Evolutionary conservation across 441 rosid genomes (phyloP).

Genomic region (Syzygium malaccense): DNA sequence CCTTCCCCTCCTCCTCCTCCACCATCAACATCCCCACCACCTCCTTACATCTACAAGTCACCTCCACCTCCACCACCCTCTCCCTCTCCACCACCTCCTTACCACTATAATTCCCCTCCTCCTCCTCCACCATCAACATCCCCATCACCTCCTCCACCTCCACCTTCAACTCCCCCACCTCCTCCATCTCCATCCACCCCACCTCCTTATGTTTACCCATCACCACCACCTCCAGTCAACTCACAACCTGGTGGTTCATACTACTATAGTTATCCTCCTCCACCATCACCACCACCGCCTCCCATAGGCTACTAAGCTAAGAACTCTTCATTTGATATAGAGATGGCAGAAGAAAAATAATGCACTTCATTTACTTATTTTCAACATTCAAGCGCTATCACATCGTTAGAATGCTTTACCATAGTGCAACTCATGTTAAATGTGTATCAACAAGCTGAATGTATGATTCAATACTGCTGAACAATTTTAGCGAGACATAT

Average conservation of each 20-base stretch:
- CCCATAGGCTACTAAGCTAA: neutral
- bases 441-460: neutral
- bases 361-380: neutral
- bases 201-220: neutral
- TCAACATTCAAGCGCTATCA: neutral
- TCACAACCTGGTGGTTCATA: neutral
- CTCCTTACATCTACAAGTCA: neutral
- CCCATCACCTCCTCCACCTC: neutral
- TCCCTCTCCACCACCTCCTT: neutral
- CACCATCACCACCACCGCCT: constrained; percentile 4
- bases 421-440: neutral
- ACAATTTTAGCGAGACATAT: neutral
- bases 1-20: neutral
- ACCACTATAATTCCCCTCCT: neutral
- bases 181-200: neutral
- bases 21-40: neutral
- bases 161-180: constrained; percentile 5
- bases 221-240: neutral
- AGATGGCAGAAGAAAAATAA: neutral
- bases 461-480: neutral
- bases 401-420: neutral
- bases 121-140: neutral
- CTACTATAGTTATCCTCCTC: neutral
- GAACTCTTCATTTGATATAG: neutral
- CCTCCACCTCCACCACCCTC: neutral